Base-by-base conservation (phyloP, 1,284 basidiomycete species). In the Ceratobasidium sp. region DNA sequence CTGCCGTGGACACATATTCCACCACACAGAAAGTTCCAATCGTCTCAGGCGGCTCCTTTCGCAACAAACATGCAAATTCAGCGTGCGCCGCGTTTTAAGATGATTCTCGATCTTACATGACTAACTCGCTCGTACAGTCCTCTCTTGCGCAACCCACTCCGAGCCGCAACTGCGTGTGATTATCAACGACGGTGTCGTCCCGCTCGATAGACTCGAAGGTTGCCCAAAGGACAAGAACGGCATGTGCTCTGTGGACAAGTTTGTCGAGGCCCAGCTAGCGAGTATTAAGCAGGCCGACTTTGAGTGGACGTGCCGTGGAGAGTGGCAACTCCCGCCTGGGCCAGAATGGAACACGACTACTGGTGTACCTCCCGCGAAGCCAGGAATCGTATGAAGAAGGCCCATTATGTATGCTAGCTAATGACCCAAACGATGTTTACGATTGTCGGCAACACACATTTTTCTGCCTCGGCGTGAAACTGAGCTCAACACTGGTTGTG, bases 141-240 rank as follows among this genome's bases (percentile, higher is more conserved):
- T 91, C 23, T 74, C 76, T 18, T 78, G 89, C 79, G 79, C 81
- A 9, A 28, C 64, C 14, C 74, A 80, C 6, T 82, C 85, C 1
- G 85, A 84, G 34, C 58, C 73, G 3, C 92, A 93, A 76, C 89
- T 95, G 75, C 89, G 93, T 3, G 83, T 92, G 71, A 86, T 92
- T 77, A 86, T 94, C 80, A 97, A 97, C 81, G 95, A 97, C 78
- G 95, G 92, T 3, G 92, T 96, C 1, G 85, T 89, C 0, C 93
- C 96, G 0, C 84, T 96, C 48, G 90, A 89, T 1, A 87, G 90
- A 39, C 85, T 93, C 77, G 82, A 84, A 28, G 92, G 91, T 1
- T 96, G 93, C 76, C 87, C 89, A 32, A 79, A 76, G 0, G 80
- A 86, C 76, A 82, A 85, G 57, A 88, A 96, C 73, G 94, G 95